These are phyloP conservation scores for Zygoascus ofunaensis DNA, from an alignment of 805 yeast genomes.

Conservation along the genomic window DNA sequence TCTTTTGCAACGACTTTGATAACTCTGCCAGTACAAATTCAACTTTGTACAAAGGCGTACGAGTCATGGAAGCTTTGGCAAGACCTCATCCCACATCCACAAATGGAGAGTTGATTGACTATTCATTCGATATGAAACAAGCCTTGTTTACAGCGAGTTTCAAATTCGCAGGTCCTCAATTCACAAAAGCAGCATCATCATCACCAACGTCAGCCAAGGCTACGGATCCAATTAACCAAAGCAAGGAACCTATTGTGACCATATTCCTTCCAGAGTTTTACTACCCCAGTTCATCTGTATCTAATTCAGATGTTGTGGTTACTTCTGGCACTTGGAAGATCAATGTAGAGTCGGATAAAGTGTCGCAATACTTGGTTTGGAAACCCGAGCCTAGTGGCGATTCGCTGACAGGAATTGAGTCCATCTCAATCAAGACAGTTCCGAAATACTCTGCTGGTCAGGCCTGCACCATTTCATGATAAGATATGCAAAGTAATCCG, in stretches of 20 bases:
- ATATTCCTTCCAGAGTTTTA: conserved; percentile 39
- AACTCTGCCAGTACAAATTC: conserved; percentile 1
- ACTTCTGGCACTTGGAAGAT: conserved; percentile 46
- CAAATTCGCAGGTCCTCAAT: too few species aligned
- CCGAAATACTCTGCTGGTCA: not conserved
- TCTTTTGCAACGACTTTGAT: conserved; percentile 61
- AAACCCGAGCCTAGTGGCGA: not conserved
- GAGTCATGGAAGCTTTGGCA: conserved; percentile 59
- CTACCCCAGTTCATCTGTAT: conserved; percentile 53
- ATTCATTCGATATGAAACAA: conserved; percentile 14
- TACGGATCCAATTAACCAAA: too few species aligned
- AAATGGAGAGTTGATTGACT: conserved; percentile 12
- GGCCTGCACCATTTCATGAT: not conserved
- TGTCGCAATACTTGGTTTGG: not conserved
- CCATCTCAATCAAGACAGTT: conserved; percentile 1
- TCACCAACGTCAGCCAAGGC: not conserved
- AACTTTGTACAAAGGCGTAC: conserved; percentile 12
- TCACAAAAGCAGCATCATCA: too few species aligned
- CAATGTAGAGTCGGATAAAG: conserved; percentile 31
- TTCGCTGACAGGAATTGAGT: not conserved
- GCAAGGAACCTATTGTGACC: not conserved
- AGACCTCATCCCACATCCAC: conserved; percentile 58
- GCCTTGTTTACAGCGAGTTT: conserved; percentile 11
- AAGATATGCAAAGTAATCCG: not conserved
- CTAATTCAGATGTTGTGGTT: conserved; percentile 39